phyloP scores from a whole-genome alignment of 106 monocot species.

The Posidonia australis region DNA sequence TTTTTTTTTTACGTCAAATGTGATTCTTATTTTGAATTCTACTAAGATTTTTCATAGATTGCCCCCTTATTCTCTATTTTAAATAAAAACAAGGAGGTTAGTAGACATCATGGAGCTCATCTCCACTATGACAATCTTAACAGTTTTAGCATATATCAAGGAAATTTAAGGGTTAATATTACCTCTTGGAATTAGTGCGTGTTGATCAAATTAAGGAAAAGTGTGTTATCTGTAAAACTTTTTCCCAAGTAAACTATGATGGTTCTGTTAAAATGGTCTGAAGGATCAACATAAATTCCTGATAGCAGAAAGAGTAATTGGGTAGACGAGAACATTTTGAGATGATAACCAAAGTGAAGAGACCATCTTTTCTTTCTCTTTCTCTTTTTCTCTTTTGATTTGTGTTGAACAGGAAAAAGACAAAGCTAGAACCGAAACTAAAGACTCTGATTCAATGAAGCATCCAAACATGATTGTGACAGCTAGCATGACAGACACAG shows the following conservation, averaged over 20 bases:
- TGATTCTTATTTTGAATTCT: too few species aligned
- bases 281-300: not conserved
- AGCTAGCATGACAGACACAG: not conserved
- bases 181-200: too few species aligned
- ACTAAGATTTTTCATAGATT: too few species aligned
- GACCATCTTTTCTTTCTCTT: constrained; percentile 2
- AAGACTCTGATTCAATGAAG: not conserved
- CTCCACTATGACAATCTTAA: too few species aligned
- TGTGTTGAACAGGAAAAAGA: constrained; percentile 5
- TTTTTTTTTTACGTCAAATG: too few species aligned
- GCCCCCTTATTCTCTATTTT: too few species aligned
- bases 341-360: constrained; percentile 3
- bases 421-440: not conserved
- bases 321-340: not conserved
- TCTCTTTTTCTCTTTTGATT: constrained; percentile 2
- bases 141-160: not conserved
- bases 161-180: not conserved
- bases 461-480: not conserved
- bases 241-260: too few species aligned
- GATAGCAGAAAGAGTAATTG: not conserved
- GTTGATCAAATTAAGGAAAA: too few species aligned
- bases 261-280: too few species aligned
- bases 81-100: too few species aligned
- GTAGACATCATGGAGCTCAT: too few species aligned
- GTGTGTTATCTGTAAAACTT: too few species aligned